Evolutionary conservation across 805 yeast genomes (phyloP).

Genomic region (Saccharomycopsis fermentans): DNA sequence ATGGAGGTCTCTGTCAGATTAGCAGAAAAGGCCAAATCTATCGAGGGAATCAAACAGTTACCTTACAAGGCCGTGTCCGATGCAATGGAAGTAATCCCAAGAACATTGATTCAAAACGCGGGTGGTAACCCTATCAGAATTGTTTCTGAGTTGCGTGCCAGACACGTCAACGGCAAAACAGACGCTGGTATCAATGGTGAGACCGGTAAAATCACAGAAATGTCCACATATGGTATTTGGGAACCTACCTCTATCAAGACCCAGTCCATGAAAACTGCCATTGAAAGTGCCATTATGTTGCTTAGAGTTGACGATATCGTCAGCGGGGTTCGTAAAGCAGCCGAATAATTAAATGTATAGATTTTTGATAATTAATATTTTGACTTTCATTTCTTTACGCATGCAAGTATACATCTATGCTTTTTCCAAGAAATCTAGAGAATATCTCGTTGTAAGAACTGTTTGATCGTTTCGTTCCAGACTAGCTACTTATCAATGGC

Average conservation of each 20-base stretch:
- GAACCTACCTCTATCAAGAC: slow-evolving; percentile 98
- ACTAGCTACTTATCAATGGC: too few relatives aligned
- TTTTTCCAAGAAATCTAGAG: neutral
- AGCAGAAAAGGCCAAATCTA: slow-evolving; percentile 80
- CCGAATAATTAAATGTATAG: neutral
- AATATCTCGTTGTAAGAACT: too few relatives aligned
- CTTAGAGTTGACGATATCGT: slow-evolving; percentile 97
- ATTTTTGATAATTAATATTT: neutral
- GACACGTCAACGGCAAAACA: slow-evolving; percentile 82
- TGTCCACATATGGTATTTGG: slow-evolving; percentile 96
- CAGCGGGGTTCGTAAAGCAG: slow-evolving; percentile 70
- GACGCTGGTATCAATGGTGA: slow-evolving; percentile 95
- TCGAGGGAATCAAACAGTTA: slow-evolving; percentile 96
- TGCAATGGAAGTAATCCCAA: slow-evolving; percentile 96
- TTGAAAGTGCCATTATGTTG: slow-evolving; percentile 91
- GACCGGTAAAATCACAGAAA: slow-evolving; percentile 85
- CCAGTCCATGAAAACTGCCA: slow-evolving; percentile 95
- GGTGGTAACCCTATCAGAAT: slow-evolving; percentile 94
- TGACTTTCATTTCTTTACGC: neutral
- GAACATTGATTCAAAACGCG: slow-evolving; percentile 93
- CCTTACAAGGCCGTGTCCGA: slow-evolving; percentile 98
- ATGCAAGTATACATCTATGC: neutral
- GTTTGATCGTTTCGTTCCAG: neutral
- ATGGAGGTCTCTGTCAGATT: slow-evolving; percentile 91
- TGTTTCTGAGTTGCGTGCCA: slow-evolving; percentile 85